phyloP scores from a whole-genome alignment of 129 eudicot species.

The Helianthus tuberosus region DNA sequence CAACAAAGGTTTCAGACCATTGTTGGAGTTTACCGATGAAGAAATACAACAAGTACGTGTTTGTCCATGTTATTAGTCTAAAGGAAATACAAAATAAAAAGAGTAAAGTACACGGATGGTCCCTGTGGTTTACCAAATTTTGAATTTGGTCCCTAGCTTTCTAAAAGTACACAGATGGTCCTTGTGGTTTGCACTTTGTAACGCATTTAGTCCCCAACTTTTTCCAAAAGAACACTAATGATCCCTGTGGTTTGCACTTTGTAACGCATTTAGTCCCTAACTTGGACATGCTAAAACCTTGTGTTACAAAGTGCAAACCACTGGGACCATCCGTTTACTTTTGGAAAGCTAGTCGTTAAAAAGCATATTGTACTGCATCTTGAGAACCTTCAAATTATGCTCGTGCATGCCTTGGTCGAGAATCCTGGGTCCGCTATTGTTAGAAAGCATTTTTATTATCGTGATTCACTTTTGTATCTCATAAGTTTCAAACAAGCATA shows the following conservation, averaged over 20 bases:
- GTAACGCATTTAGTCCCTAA: no score
- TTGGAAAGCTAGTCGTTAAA: neutral
- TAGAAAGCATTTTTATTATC: slow-evolving; percentile 9
- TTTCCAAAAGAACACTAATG: no score
- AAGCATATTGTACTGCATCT: neutral
- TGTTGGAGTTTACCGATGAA: slow-evolving; percentile 77
- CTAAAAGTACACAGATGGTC: no score
- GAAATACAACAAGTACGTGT: slow-evolving; percentile 82
- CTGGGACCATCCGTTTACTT: no score
- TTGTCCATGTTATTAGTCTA: neutral
- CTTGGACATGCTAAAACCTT: no score
- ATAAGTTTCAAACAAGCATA: neutral
- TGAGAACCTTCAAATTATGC: neutral
- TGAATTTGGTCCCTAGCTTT: no score
- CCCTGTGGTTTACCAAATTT: no score
- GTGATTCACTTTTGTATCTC: neutral
- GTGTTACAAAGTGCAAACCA: no score
- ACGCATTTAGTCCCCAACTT: no score
- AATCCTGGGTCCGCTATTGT: neutral
- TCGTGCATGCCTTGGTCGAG: neutral
- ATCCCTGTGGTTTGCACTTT: no score
- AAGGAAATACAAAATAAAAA: neutral
- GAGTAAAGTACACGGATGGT: no score
- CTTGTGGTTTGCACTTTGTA: no score
- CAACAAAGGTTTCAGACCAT: slow-evolving; percentile 96